These are phyloP conservation scores for Pichia heedii DNA, from an alignment of 805 yeast species.

Conservation along the genomic window DNA sequence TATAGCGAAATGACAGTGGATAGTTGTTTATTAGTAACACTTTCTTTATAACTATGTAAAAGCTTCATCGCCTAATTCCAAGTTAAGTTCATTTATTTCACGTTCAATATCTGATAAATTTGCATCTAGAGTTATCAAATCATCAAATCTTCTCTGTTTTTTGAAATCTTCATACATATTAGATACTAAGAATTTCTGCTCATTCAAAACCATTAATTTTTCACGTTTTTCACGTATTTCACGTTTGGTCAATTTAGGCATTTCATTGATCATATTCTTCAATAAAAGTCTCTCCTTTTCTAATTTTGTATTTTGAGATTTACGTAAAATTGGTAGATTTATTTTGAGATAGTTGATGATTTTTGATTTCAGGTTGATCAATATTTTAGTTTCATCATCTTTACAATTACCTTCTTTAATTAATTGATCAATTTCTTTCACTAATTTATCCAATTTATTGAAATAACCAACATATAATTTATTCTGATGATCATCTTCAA, in stretches of 20 bases:
- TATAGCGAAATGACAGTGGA: too few species aligned
- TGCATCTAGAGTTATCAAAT: conserved; percentile 47
- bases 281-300: conserved; percentile 9
- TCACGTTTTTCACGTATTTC: conserved; percentile 57
- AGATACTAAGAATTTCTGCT: conserved; percentile 67
- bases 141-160: conserved; percentile 67
- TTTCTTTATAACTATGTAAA: too few species aligned
- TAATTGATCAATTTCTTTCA: conserved; percentile 30
- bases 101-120: conserved; percentile 49
- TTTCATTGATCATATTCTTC: conserved; percentile 1
- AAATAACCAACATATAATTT: conserved; percentile 27
- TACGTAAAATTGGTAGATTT: conserved; percentile 54
- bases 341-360: conserved; percentile 57
- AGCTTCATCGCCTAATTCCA: conserved; percentile 47
- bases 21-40: too few species aligned
- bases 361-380: conserved; percentile 47
- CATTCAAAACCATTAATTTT: conserved; percentile 77
- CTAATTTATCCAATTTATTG: conserved; percentile 39
- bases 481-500: conserved; percentile 30
- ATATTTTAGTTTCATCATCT: conserved; percentile 36
- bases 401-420: not conserved
- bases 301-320: conserved; percentile 36
- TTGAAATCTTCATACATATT: conserved; percentile 55
- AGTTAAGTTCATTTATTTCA: conserved; percentile 39
- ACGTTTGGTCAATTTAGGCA: conserved; percentile 32